Evolutionary conservation across 2,329 filamentous ascomycete species (phyloP).

Genomic region (Macrophomina pseudophaseolina): DNA sequence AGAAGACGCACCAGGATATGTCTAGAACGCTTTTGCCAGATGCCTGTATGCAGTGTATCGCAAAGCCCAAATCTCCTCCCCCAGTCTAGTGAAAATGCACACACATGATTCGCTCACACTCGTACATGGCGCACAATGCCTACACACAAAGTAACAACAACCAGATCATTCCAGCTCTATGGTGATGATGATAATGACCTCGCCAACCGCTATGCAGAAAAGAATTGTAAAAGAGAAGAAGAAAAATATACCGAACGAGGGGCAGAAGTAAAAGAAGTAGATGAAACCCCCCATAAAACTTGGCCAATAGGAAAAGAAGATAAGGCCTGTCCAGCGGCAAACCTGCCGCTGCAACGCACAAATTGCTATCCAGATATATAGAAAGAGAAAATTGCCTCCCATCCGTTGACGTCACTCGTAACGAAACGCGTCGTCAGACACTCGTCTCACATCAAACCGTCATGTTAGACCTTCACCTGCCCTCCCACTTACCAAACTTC

Average conservation of each 20-base stretch:
- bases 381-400: neutral
- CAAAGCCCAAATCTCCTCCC: neutral
- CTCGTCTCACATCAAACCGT: neutral
- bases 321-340: neutral
- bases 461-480: neutral
- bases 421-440: neutral
- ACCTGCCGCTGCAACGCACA: neutral
- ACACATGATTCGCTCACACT: neutral
- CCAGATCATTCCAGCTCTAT: neutral
- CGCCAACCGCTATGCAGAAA: neutral
- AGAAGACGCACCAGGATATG: neutral
- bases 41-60: neutral
- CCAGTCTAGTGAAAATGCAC: neutral
- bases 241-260: neutral
- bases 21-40: neutral
- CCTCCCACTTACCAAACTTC: constrained; percentile 33
- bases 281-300: neutral
- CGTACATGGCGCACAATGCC: neutral
- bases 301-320: neutral
- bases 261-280: neutral
- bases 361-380: neutral
- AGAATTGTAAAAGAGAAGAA: neutral
- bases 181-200: neutral
- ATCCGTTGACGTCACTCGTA: constrained; percentile 7
- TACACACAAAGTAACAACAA: neutral